These are phyloP conservation scores for Rutstroemia sp. DNA, from an alignment of 2,329 filamentous ascomycete species.

Conservation along the genomic window DNA sequence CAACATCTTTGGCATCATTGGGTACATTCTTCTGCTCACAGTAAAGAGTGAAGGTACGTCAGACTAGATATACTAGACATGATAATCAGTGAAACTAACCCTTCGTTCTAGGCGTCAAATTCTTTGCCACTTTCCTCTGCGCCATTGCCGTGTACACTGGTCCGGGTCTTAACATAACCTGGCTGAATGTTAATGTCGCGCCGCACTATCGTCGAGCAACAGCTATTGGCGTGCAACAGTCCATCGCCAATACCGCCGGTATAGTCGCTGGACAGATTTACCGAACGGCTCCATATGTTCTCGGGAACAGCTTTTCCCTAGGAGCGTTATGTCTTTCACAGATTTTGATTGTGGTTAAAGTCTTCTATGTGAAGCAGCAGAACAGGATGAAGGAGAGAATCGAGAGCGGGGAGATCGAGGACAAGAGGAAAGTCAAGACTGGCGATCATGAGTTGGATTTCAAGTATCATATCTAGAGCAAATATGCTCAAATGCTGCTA, in stretches of 20 bases:
- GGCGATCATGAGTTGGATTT: slow-evolving; percentile 42
- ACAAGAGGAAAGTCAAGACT: slow-evolving; percentile 37
- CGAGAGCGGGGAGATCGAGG: slow-evolving; percentile 35
- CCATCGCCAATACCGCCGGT: slow-evolving; percentile 39
- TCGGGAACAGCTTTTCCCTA: slow-evolving; percentile 19
- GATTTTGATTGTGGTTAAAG: slow-evolving; percentile 33
- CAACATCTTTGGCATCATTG: slow-evolving; percentile 39
- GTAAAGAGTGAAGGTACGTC: slow-evolving; percentile 35
- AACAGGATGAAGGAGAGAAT: slow-evolving; percentile 36
- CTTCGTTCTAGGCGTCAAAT: slow-evolving; percentile 27
- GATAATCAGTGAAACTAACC: neutral
- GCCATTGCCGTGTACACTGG: slow-evolving; percentile 41
- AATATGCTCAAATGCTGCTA: neutral
- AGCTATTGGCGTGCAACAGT: slow-evolving; percentile 39
- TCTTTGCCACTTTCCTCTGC: slow-evolving; percentile 42
- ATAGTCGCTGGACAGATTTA: slow-evolving; percentile 31
- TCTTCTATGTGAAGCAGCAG: slow-evolving; percentile 36
- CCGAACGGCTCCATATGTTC: slow-evolving; percentile 18
- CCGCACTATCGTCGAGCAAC: slow-evolving; percentile 40
- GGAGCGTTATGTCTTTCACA: slow-evolving; percentile 14
- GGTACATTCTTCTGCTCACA: slow-evolving; percentile 41
- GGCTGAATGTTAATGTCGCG: slow-evolving; percentile 39
- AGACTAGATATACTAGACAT: neutral
- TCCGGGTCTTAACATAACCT: slow-evolving; percentile 40
- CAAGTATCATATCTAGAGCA: slow-evolving; percentile 34